These are phyloP conservation scores for Solanum chilense DNA, from an alignment of 257 asterid genomes.

Conservation along the genomic window DNA sequence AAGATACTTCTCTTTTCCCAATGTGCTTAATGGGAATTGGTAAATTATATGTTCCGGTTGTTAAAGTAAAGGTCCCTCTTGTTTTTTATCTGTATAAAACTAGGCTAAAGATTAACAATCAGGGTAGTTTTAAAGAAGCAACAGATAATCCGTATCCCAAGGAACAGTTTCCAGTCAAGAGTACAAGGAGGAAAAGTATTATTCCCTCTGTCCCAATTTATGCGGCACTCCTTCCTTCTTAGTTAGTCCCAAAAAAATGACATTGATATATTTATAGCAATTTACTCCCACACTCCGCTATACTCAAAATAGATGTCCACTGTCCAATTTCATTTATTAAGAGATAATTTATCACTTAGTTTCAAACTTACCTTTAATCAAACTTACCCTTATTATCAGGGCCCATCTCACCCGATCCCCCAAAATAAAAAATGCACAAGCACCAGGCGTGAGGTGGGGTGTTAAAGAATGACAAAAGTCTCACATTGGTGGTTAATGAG, in stretches of 20 bases:
- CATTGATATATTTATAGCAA: background rate
- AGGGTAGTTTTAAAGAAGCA: background rate
- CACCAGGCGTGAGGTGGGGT: no score
- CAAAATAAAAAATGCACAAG: no score
- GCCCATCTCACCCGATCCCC: no score
- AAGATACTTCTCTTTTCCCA: background rate
- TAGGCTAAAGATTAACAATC: background rate
- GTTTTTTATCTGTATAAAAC: background rate
- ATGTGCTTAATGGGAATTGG: background rate
- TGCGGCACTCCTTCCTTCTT: background rate
- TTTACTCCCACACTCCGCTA: background rate
- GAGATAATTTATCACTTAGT: background rate
- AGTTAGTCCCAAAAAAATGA: background rate
- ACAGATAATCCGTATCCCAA: background rate
- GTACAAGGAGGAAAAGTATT: background rate
- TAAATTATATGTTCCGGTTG: background rate
- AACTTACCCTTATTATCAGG: no score
- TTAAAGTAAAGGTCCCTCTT: background rate
- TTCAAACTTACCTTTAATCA: background rate
- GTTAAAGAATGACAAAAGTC: no score
- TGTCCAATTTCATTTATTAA: background rate
- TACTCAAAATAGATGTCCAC: no score
- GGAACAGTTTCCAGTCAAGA: background rate
- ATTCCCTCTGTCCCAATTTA: background rate
- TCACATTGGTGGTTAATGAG: no score